Evolutionary conservation across 2,329 filamentous ascomycete species (phyloP), one percentile per base, ranked within the genome.

Genomic region (Exophiala dermatitidis): DNA sequence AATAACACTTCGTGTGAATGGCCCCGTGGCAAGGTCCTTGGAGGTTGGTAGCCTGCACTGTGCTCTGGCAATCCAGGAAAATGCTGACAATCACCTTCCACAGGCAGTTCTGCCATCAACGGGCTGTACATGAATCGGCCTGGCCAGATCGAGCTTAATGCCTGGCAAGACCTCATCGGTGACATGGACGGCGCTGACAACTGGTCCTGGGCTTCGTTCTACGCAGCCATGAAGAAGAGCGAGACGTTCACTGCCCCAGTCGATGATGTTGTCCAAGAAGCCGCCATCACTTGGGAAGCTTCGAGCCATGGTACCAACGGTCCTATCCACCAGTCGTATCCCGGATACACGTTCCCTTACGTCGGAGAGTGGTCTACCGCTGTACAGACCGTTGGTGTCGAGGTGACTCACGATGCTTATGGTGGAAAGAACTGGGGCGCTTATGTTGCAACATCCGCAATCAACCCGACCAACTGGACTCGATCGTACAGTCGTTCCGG

Each of bases 251-350:
- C 73, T 37, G 62, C 67, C 3, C 72, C 74, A 0, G 65, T 64
- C 8, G 53, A 64, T n/a, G 60, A 60, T 4, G 48, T 73, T 1
- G 66, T 67, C 37, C 51, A 66, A 8, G 64, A 70, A 41, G 69
- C 71, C 52, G 64, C 67, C 8, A 67, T 74, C 32, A 64, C 68
- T 2, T 73, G 70, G 45, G 68, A 77, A 43, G 50, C 60, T 10
- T 60, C 60, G 3, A 65, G 68, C 4, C 69, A 78, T 41, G 77
- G 77, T 62, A 67, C 29, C 5, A 60, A 61, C 2, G 77, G 78
- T 0, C 76, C 77, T 1, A 69, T 80, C 31, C 72, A 77, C 5
- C 65, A 74, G 32, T 75, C 73, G 2, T 78, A 75, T 56, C 66
- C 72, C 6, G 60, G 62, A 42, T 72, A 64, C 53, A 67, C 63